These are phyloP conservation scores for Hydrangea macrophylla DNA, from an alignment of 148 eudicot species.

Conservation along the genomic window DNA sequence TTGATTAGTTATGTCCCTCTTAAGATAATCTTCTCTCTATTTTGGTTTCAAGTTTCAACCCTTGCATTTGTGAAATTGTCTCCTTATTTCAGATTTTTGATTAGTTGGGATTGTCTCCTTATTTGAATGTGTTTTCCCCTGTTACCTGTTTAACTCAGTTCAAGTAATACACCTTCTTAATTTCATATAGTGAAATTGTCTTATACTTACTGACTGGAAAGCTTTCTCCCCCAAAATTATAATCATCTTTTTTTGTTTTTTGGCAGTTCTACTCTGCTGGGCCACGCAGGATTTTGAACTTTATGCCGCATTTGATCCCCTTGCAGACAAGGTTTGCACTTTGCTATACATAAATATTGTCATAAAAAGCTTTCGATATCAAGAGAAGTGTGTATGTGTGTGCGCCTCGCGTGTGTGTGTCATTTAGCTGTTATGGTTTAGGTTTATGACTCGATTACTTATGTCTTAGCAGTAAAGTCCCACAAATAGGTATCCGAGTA, in stretches of 20 bases:
- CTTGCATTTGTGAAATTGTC: no score
- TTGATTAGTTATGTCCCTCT: no score
- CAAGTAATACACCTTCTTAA: not conserved
- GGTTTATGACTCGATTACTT: not conserved
- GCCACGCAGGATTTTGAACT: conserved; percentile 96
- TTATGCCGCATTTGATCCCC: conserved; percentile 96
- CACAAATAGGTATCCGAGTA: not conserved
- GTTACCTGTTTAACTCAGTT: not conserved
- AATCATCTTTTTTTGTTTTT: not conserved
- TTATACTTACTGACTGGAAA: not conserved
- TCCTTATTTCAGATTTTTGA: no score
- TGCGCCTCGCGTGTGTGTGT: no score
- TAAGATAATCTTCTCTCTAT: no score
- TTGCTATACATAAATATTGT: not conserved
- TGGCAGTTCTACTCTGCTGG: conserved; percentile 95
- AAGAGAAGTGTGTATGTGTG: no score
- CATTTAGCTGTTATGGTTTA: no score
- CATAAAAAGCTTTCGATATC: no score
- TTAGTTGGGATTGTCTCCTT: not conserved
- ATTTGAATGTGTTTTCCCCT: no score
- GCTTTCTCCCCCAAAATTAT: not conserved
- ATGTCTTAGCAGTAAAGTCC: not conserved
- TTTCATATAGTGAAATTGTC: conserved; percentile 1
- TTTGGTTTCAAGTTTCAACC: no score
- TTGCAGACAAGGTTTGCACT: conserved; percentile 86